phyloP scores from a whole-genome alignment of 2,329 filamentous ascomycete species.

The Myriosclerotinia curreyana region DNA sequence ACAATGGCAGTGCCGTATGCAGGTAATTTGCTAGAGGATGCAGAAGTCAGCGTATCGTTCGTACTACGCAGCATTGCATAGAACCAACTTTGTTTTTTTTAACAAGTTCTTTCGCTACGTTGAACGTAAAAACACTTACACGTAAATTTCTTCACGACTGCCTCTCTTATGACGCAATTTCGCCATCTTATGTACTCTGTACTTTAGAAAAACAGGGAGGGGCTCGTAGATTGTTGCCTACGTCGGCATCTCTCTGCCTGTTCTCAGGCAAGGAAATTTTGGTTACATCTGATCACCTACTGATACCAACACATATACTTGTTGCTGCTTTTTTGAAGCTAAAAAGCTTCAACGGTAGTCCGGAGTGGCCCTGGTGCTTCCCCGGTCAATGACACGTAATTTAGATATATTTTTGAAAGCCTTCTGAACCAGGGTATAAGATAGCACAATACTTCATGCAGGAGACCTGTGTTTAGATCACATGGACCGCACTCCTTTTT shows the following conservation, averaged over 20 bases:
- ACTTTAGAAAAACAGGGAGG: background rate
- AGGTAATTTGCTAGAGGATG: background rate
- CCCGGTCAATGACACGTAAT: background rate
- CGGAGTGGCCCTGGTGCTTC: background rate
- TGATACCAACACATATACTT: background rate
- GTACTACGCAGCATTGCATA: slow-evolving; percentile 8
- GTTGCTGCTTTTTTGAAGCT: background rate
- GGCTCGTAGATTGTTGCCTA: background rate
- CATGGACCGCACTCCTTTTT: background rate
- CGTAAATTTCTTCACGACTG: too few relatives aligned
- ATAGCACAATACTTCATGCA: background rate
- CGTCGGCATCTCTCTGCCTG: background rate
- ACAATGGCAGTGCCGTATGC: background rate
- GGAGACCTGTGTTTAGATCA: background rate
- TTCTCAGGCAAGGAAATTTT: background rate
- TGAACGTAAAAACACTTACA: too few relatives aligned
- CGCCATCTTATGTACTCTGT: background rate
- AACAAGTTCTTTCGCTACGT: too few relatives aligned
- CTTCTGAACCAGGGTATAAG: too few relatives aligned
- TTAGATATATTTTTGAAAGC: background rate
- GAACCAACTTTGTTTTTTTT: background rate
- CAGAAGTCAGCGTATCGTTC: slow-evolving; percentile 14
- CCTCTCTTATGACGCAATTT: too few relatives aligned
- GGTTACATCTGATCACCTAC: background rate
- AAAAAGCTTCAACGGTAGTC: slow-evolving; percentile 2